Conservation (phyloP, 305 asterid genomes). For the Solanum chacoense region DNA sequence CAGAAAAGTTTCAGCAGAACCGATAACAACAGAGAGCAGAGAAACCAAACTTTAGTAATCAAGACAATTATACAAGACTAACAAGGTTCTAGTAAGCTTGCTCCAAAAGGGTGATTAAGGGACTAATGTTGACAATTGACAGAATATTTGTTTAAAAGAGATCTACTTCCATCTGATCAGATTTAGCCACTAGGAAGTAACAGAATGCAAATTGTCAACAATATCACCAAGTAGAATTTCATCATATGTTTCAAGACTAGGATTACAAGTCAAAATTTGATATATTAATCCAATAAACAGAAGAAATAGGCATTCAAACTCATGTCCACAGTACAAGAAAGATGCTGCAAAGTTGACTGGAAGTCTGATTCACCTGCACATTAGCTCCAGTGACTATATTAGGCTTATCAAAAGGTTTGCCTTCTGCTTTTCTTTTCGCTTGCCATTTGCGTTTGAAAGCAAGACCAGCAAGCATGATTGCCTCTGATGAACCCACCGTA, state of each 20-base stretch:
- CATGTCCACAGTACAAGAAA: background rate
- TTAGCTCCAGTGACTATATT: conserved; percentile 66
- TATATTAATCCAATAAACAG: background rate
- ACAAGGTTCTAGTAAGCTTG: background rate
- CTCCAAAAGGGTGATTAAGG: background rate
- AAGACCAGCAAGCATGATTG: conserved; percentile 69
- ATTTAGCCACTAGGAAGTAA: background rate
- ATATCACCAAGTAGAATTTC: background rate
- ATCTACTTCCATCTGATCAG: background rate
- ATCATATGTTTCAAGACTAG: background rate
- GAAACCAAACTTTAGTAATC: background rate
- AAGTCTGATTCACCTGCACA: conserved; percentile 33
- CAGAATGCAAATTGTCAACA: background rate
- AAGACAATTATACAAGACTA: background rate
- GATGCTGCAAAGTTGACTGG: background rate
- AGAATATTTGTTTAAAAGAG: background rate
- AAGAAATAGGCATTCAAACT: background rate
- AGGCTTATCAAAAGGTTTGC: conserved; percentile 37
- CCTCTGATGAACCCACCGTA: conserved; percentile 65
- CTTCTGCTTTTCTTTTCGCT: conserved; percentile 39
- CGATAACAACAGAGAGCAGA: background rate
- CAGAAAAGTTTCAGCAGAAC: background rate
- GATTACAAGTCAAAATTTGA: background rate
- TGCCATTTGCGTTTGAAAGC: conserved; percentile 72
- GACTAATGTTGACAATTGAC: background rate